Conservation (phyloP, 306 rosid genomes). For the Malus sylvestris region DNA sequence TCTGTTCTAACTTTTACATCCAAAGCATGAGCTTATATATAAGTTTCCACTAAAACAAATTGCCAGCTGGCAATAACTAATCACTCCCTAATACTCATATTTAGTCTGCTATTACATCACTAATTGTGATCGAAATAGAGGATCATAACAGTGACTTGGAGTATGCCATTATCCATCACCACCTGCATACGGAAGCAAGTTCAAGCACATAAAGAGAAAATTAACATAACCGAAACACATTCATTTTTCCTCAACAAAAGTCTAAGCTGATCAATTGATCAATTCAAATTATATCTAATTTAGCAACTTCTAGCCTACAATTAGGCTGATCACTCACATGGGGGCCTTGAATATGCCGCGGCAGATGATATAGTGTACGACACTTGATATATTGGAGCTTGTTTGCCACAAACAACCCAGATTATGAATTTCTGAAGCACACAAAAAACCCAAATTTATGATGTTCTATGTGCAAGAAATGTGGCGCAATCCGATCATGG, state of each 20-base stretch:
- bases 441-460: neutral
- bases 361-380: slow-evolving; percentile 40
- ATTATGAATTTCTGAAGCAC: neutral
- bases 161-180: slow-evolving; percentile 87
- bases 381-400: slow-evolving; percentile 17
- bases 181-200: slow-evolving; percentile 49
- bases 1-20: too few relatives aligned
- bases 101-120: too few relatives aligned
- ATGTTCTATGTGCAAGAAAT: neutral
- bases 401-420: slow-evolving; percentile 1
- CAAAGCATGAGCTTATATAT: too few relatives aligned
- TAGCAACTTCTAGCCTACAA: neutral
- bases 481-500: neutral
- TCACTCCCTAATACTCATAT: too few relatives aligned
- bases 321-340: slow-evolving; percentile 42
- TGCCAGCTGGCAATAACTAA: too few relatives aligned
- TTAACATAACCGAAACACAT: neutral
- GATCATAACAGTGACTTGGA: too few relatives aligned
- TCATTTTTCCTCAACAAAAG: neutral
- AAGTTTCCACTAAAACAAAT: too few relatives aligned
- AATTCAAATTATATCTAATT: neutral
- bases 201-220: neutral
- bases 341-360: slow-evolving; percentile 44
- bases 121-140: too few relatives aligned
- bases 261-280: neutral